phyloP scores from a whole-genome alignment of 116 monocot genomes.

The Trichopus zeylanicus region DNA sequence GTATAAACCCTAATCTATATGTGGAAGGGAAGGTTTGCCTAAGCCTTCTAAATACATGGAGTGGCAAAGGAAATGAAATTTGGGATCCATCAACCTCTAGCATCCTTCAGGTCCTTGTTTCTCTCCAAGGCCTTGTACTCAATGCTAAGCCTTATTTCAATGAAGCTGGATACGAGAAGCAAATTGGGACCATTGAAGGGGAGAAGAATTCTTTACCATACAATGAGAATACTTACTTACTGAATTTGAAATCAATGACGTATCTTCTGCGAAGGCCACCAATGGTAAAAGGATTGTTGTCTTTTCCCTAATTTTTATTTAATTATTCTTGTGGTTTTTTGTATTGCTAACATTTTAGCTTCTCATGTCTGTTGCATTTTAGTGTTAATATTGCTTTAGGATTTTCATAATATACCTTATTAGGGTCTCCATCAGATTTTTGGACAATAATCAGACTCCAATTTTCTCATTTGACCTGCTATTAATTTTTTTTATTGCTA shows the following conservation, averaged over 20 bases:
- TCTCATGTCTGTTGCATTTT: not conserved
- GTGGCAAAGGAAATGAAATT: conserved; percentile 89
- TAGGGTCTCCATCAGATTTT: no score
- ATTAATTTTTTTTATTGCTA: no score
- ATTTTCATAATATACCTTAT: no score
- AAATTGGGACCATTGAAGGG: conserved; percentile 86
- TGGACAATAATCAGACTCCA: no score
- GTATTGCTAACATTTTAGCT: not conserved
- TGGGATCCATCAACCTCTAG: conserved; percentile 91
- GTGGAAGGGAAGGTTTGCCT: conserved; percentile 94
- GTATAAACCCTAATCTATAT: conserved; percentile 91
- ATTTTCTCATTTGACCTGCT: no score
- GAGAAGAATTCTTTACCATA: conserved; percentile 90
- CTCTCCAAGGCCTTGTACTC: conserved; percentile 89
- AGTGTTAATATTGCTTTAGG: not conserved
- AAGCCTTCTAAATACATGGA: conserved; percentile 94
- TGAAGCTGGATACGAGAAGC: conserved; percentile 97
- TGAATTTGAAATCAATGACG: conserved; percentile 84
- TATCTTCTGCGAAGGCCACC: conserved; percentile 81
- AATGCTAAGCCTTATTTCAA: conserved; percentile 96
- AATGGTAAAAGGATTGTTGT: conserved; percentile 44
- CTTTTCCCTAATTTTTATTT: not conserved
- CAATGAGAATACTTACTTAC: conserved; percentile 88
- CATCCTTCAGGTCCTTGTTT: conserved; percentile 92
- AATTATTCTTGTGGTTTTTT: not conserved